These are phyloP conservation scores for Leavenworthia alabamica DNA, from an alignment of 345 rosid species.

Conservation along the genomic window DNA sequence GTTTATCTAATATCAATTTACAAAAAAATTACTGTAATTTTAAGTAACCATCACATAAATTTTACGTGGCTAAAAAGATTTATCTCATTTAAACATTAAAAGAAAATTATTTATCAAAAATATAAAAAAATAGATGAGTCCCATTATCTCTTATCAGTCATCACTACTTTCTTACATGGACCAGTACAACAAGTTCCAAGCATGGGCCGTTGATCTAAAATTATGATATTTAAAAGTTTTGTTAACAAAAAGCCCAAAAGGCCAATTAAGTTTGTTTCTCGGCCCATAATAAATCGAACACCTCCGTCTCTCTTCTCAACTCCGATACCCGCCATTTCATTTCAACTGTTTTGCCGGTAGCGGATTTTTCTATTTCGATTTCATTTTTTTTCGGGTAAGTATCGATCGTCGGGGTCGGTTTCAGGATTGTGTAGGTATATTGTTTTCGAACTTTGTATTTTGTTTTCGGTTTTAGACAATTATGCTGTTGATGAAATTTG, in stretches of 20 bases:
- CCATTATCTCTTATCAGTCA: no score
- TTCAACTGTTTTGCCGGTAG: neutral
- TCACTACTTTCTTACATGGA: no score
- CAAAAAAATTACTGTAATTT: no score
- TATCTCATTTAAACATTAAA: no score
- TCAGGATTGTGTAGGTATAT: no score
- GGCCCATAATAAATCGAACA: neutral
- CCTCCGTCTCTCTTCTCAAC: neutral
- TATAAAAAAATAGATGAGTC: no score
- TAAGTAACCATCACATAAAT: no score
- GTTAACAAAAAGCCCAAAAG: no score
- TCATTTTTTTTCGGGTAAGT: neutral
- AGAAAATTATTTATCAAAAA: no score
- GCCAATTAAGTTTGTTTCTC: no score
- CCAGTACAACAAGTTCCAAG: neutral
- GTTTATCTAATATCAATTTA: no score
- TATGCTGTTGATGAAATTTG: neutral
- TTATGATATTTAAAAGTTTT: neutral
- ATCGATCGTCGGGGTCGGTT: neutral
- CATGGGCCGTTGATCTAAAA: neutral
- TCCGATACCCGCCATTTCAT: neutral
- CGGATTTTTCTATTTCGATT: neutral
- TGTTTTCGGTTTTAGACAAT: neutral
- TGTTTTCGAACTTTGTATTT: neutral
- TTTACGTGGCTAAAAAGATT: no score